These are phyloP conservation scores for Erodium chrysanthum DNA, from an alignment of 441 rosid species.

Conservation along the genomic window DNA sequence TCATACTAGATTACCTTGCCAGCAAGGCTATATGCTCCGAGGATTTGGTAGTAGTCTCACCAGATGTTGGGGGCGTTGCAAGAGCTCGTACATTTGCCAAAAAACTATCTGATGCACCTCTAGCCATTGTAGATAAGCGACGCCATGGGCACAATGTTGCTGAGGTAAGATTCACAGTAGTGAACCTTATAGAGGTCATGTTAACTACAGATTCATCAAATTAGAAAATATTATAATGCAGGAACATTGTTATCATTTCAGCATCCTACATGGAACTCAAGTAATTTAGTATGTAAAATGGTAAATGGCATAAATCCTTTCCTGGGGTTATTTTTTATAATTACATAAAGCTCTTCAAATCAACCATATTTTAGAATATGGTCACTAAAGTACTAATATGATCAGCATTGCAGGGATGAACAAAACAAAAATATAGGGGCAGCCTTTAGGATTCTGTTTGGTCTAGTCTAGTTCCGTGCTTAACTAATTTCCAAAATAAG, in stretches of 20 bases:
- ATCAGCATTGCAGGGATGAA: too few species aligned
- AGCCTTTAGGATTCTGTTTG: background rate
- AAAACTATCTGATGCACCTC: conserved; percentile 86
- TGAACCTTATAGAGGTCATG: background rate
- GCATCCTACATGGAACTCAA: background rate
- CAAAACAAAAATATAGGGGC: background rate
- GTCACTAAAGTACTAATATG: too few species aligned
- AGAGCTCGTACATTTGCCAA: conserved; percentile 92
- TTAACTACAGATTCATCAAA: too few species aligned
- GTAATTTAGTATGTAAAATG: background rate
- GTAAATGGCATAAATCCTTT: too few species aligned
- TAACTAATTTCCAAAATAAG: background rate
- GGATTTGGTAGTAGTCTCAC: conserved; percentile 90
- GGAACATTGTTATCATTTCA: background rate
- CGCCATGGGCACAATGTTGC: conserved; percentile 94
- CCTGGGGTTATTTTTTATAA: too few species aligned
- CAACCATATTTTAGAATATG: too few species aligned
- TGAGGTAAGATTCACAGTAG: conserved; percentile 39
- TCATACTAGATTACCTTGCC: conserved; percentile 93
- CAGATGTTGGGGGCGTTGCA: conserved; percentile 95
- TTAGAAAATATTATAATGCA: too few species aligned
- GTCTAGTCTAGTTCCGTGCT: background rate
- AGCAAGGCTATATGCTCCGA: conserved; percentile 71
- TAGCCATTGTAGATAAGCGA: conserved; percentile 93
- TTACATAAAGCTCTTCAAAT: too few species aligned